phyloP scores from a whole-genome alignment of 2,329 filamentous ascomycete species.

The Exutisphaerella laricina region DNA sequence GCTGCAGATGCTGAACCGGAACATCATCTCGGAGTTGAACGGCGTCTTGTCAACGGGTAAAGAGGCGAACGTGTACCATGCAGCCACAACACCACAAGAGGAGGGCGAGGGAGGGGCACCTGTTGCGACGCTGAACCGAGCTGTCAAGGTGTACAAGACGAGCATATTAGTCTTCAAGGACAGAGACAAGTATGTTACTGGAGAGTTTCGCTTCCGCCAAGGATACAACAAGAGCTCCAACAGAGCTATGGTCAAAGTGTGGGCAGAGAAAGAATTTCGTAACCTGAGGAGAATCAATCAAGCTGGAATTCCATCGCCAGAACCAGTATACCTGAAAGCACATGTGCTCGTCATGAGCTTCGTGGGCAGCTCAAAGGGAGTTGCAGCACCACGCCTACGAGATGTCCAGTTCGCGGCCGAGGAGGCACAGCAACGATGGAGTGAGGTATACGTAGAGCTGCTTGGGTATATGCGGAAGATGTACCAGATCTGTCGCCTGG shows the following conservation, averaged over 20 bases:
- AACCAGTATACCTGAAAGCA: conserved; percentile 82
- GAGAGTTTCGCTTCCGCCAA: conserved; percentile 84
- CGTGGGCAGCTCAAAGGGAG: conserved; percentile 78
- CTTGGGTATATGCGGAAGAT: conserved; percentile 84
- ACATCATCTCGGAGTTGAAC: conserved; percentile 83
- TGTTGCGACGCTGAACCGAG: conserved; percentile 60
- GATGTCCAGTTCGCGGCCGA: conserved; percentile 71
- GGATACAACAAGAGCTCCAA: conserved; percentile 94
- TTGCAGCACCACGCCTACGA: conserved; percentile 79
- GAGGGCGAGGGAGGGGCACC: conserved; percentile 46
- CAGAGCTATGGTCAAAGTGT: conserved; percentile 94
- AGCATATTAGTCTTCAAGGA: conserved; percentile 98
- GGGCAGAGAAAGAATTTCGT: conserved; percentile 98
- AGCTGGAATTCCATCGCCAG: conserved; percentile 83
- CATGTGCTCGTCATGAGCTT: conserved; percentile 96
- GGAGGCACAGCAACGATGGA: conserved; percentile 63
- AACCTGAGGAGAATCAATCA: conserved; percentile 80
- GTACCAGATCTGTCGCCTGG: conserved; percentile 85
- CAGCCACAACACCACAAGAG: conserved; percentile 57
- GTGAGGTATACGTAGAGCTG: conserved; percentile 71
- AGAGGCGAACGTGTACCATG: conserved; percentile 96
- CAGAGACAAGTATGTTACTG: conserved; percentile 88
- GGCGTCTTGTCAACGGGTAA: conserved; percentile 95
- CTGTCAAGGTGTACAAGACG: conserved; percentile 99
- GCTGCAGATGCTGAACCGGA: conserved; percentile 90